Conservation (phyloP, 1,284 basidiomycete genomes). For the Apiotrichum sp. region DNA sequence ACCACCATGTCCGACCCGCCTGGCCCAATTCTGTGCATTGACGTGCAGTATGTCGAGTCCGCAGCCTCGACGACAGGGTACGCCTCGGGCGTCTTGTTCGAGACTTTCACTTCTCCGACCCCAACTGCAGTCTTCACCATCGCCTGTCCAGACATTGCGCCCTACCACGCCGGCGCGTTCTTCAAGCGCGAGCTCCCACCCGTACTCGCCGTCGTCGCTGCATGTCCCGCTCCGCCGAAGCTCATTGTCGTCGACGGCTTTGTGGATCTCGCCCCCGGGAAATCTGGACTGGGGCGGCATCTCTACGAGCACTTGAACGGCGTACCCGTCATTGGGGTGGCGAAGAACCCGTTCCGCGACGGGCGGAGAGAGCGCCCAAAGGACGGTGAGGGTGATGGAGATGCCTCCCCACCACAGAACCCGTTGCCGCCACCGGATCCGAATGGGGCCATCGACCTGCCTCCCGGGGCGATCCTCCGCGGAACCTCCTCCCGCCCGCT, state of each 20-base stretch:
- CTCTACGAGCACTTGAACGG: not conserved
- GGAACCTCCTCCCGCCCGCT: not conserved
- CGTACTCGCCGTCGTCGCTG: not conserved
- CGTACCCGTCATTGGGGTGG: not conserved
- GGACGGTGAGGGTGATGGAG: no score
- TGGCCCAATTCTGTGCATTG: not conserved
- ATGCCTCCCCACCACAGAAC: no score
- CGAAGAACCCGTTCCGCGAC: slow-evolving; percentile 3
- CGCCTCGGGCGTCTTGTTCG: slow-evolving; percentile 1
- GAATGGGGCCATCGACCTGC: no score
- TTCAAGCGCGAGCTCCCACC: slow-evolving; percentile 6
- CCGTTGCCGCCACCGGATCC: no score
- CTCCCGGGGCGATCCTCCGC: not conserved
- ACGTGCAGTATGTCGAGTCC: not conserved
- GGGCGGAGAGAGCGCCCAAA: not conserved
- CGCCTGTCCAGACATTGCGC: not conserved
- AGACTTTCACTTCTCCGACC: not conserved
- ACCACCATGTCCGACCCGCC: not conserved
- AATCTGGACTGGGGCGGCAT: not conserved
- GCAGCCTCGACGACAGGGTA: not conserved
- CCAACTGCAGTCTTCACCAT: not conserved
- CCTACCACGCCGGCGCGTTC: not conserved
- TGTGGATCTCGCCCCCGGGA: not conserved
- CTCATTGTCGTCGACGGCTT: slow-evolving; percentile 3
- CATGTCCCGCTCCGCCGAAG: not conserved